phyloP scores from a whole-genome alignment of 2,329 filamentous ascomycete species.

The Fusarium sp. region DNA sequence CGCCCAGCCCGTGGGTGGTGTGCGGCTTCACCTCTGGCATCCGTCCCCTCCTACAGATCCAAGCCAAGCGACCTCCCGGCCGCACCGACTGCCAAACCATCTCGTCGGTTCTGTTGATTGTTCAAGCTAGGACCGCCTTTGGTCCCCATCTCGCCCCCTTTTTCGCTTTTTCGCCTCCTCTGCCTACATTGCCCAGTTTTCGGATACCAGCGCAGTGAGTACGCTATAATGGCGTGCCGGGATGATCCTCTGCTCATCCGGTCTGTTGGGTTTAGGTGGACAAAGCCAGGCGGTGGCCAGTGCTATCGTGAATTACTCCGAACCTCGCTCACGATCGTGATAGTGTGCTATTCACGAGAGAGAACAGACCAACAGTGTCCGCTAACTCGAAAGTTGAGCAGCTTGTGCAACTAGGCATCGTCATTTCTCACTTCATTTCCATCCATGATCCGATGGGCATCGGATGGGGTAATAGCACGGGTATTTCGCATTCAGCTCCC shows the following conservation, averaged over 20 bases:
- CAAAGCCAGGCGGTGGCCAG: background rate
- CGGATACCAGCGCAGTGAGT: constrained; percentile 29
- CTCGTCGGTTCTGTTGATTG: constrained; percentile 20
- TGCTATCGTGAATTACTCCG: background rate
- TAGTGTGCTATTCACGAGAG: background rate
- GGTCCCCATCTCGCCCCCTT: background rate
- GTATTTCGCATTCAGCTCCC: background rate
- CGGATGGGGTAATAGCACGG: constrained; percentile 2
- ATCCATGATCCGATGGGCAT: background rate
- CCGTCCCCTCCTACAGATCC: constrained; percentile 16
- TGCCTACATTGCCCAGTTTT: constrained; percentile 10
- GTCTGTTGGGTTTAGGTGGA: constrained; percentile 29
- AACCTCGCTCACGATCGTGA: background rate
- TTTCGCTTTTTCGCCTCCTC: background rate
- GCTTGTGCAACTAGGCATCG: background rate
- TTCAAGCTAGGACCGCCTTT: constrained; percentile 20
- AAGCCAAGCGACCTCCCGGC: constrained; percentile 19
- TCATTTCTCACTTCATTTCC: constrained; percentile 2
- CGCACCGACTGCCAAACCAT: constrained; percentile 30
- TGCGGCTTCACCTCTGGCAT: constrained; percentile 24
- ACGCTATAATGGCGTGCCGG: constrained; percentile 38
- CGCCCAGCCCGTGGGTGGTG: constrained; percentile 8
- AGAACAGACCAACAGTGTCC: background rate
- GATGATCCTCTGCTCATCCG: constrained; percentile 37
- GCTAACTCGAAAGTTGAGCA: background rate